phyloP scores from a whole-genome alignment of 768 basidiomycete species.

The Russula ochroleuca region DNA sequence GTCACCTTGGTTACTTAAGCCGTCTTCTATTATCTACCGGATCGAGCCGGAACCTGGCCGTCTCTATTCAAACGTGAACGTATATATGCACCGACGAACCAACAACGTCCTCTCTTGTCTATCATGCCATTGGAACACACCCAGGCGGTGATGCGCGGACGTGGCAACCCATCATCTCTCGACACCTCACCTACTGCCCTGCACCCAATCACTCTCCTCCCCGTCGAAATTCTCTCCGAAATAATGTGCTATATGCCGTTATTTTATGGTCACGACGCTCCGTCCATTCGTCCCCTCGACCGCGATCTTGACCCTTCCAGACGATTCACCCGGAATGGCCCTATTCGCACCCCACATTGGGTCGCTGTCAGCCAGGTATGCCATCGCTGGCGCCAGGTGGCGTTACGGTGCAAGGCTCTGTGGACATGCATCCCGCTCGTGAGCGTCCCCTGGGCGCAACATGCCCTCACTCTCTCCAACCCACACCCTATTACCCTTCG shows the following conservation, averaged over 20 bases:
- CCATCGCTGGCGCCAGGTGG: conserved; percentile 20
- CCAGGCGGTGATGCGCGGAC: not conserved
- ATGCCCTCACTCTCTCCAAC: conserved; percentile 18
- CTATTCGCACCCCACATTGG: conserved; percentile 26
- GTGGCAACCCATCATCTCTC: not conserved
- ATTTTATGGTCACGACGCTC: conserved; percentile 14
- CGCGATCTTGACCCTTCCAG: conserved; percentile 17
- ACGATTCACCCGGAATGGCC: conserved; percentile 9
- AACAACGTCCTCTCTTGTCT: not conserved
- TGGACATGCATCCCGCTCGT: conserved; percentile 22
- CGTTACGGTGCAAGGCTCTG: conserved; percentile 17
- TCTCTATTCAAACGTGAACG: not conserved
- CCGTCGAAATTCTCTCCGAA: conserved; percentile 19
- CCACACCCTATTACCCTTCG: conserved; percentile 17
- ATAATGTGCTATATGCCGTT: conserved; percentile 23
- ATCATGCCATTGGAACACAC: not conserved
- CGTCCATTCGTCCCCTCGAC: conserved; percentile 15
- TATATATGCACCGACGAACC: not conserved
- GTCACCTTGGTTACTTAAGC: not conserved
- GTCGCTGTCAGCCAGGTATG: conserved; percentile 25
- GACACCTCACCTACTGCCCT: not conserved
- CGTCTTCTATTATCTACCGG: not conserved
- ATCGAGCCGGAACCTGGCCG: not conserved
- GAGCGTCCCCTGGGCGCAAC: conserved; percentile 14
- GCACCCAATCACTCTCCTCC: conserved; percentile 19